Evolutionary conservation across 2,329 filamentous ascomycete species (phyloP).

Genomic region (Aplosporella prunicola): DNA sequence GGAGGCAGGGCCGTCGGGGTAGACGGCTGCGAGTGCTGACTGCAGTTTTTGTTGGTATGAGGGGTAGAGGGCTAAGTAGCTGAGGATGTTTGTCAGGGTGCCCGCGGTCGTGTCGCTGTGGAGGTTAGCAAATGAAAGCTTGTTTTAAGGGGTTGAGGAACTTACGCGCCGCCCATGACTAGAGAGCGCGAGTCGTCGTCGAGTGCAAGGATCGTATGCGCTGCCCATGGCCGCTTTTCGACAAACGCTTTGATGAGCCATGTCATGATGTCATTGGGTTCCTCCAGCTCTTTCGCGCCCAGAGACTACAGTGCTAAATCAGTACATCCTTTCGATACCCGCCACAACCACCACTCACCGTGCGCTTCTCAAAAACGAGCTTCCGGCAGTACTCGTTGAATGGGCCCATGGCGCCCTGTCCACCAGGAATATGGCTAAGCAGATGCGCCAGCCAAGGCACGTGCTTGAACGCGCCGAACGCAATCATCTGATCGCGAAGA

Average conservation of each 20-base stretch:
- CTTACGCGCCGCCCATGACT: slow-evolving; percentile 1
- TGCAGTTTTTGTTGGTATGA: not conserved
- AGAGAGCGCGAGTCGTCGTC: not conserved
- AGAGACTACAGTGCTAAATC: too few relatives aligned
- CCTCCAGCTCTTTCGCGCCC: too few relatives aligned
- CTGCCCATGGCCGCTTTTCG: not conserved
- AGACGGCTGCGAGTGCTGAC: not conserved
- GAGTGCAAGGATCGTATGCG: not conserved
- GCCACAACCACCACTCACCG: too few relatives aligned
- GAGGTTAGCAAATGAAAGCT: not conserved
- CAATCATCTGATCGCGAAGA: slow-evolving; percentile 23
- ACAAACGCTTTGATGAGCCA: not conserved
- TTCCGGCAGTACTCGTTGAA: not conserved
- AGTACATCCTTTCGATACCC: too few relatives aligned
- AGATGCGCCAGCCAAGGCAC: not conserved
- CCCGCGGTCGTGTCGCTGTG: slow-evolving; percentile 37
- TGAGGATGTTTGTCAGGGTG: slow-evolving; percentile 31
- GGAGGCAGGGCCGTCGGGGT: not conserved
- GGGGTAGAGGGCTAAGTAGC: slow-evolving; percentile 36
- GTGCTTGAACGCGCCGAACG: not conserved
- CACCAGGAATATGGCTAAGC: not conserved
- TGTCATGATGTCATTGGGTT: not conserved
- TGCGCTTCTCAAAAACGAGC: not conserved
- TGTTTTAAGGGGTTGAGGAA: not conserved
- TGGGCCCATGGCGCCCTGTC: not conserved